Conservation (phyloP, 768 basidiomycete species). For the Phaffia tasmanica region DNA sequence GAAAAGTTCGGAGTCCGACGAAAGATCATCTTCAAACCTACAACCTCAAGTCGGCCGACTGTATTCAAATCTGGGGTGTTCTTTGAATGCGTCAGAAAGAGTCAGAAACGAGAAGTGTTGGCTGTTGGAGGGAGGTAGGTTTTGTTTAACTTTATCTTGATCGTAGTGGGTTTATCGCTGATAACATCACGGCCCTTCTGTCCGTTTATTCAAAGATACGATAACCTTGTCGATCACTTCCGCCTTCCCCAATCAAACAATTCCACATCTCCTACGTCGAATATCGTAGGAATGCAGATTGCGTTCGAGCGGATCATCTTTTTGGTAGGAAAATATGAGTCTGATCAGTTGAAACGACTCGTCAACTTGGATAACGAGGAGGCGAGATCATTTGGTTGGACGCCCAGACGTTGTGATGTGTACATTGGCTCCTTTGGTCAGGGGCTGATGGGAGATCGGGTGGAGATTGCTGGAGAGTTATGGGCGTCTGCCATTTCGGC, state of each 20-base stretch:
- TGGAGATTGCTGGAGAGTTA: slow-evolving; percentile 32
- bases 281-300: slow-evolving; percentile 24
- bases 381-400: slow-evolving; percentile 29
- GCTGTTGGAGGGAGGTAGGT: slow-evolving; percentile 35
- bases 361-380: slow-evolving; percentile 25
- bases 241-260: slow-evolving; percentile 22
- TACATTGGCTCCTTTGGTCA: slow-evolving; percentile 32
- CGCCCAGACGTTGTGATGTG: slow-evolving; percentile 34
- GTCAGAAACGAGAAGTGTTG: slow-evolving; percentile 30
- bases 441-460: slow-evolving; percentile 30
- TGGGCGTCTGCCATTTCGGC: slow-evolving; percentile 32
- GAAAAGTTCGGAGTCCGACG: slow-evolving; percentile 52
- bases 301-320: slow-evolving; percentile 23
- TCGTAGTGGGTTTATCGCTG: not conserved
- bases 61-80: slow-evolving; percentile 60
- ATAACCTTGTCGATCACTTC: slow-evolving; percentile 32
- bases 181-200: not conserved
- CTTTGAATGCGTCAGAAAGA: slow-evolving; percentile 44
- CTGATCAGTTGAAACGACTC: slow-evolving; percentile 20
- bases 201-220: slow-evolving; percentile 28
- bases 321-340: slow-evolving; percentile 24
- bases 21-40: slow-evolving; percentile 57
- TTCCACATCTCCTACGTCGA: slow-evolving; percentile 11
- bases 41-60: slow-evolving; percentile 50
- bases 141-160: not conserved